phyloP scores from a whole-genome alignment of 176 grass and related monocot species.

The Oryza brachyantha region DNA sequence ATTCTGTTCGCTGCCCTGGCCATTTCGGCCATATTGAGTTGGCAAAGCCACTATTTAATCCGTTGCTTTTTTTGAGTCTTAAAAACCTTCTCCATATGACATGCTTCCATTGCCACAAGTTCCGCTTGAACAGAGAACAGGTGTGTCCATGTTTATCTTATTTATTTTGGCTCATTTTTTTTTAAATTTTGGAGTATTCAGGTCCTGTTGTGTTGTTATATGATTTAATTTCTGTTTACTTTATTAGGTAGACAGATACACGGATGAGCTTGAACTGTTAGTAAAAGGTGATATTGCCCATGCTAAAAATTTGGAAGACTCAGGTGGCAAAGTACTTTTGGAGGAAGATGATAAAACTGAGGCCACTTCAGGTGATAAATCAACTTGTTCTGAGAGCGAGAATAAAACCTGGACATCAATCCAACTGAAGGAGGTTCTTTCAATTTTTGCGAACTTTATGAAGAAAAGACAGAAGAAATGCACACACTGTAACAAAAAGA shows the following conservation, averaged over 20 bases:
- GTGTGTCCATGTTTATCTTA: conserved; percentile 25
- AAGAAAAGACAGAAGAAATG: conserved; percentile 68
- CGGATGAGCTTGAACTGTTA: conserved; percentile 54
- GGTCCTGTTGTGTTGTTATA: not conserved
- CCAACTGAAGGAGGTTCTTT: conserved; percentile 58
- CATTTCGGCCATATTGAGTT: conserved; percentile 95
- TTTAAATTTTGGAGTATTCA: not conserved
- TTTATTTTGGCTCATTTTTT: not conserved
- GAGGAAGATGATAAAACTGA: conserved; percentile 42
- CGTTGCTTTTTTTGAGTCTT: conserved; percentile 65
- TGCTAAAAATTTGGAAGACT: conserved; percentile 62
- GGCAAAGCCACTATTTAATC: conserved; percentile 67
- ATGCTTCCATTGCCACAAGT: conserved; percentile 82
- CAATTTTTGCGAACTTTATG: conserved; percentile 51
- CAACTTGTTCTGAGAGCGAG: conserved; percentile 11
- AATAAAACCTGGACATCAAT: conserved; percentile 69
- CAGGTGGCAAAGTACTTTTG: not conserved
- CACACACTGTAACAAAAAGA: conserved; percentile 53
- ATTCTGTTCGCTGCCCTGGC: conserved; percentile 60
- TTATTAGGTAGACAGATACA: conserved; percentile 61
- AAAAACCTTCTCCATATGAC: conserved; percentile 57
- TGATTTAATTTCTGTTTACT: conserved; percentile 12
- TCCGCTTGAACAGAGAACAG: conserved; percentile 49
- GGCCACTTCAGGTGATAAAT: conserved; percentile 37
- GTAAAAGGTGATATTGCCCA: conserved; percentile 59